Conservation (phyloP, 176 grass and related monocot genomes). For the Oryza rufipogon region DNA sequence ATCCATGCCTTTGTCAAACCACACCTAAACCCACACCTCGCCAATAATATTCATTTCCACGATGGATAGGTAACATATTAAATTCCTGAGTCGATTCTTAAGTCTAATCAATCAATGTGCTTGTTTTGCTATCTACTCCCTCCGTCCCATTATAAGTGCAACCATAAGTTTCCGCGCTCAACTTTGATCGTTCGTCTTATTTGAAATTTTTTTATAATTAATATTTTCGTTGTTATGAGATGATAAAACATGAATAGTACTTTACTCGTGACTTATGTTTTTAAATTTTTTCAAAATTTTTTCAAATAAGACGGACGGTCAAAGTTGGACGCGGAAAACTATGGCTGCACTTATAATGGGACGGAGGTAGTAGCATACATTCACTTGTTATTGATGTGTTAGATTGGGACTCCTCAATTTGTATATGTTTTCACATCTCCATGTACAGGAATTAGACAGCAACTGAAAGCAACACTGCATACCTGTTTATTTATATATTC, state of each 20-base stretch:
- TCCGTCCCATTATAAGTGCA: no score
- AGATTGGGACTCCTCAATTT: neutral
- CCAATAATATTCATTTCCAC: constrained; percentile 46
- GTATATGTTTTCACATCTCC: constrained; percentile 3
- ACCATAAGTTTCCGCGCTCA: no score
- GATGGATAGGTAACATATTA: constrained; percentile 27
- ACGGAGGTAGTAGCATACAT: no score
- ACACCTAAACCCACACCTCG: constrained; percentile 54
- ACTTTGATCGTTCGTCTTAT: no score
- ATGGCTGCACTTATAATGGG: no score
- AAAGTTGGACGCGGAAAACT: no score
- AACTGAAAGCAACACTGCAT: constrained; percentile 33
- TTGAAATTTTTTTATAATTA: no score
- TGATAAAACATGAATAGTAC: no score
- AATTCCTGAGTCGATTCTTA: constrained; percentile 21
- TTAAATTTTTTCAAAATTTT: no score
- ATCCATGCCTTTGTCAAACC: constrained; percentile 61
- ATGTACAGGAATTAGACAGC: constrained; percentile 15
- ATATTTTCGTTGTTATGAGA: no score
- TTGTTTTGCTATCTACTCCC: constrained; percentile 19
- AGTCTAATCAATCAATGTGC: constrained; percentile 44
- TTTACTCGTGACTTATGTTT: no score
- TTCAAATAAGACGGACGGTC: no score
- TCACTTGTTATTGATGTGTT: constrained; percentile 23
- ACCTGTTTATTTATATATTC: neutral